phyloP scores from a whole-genome alignment of 2,329 filamentous ascomycete genomes.

The Stromatinia cepivora region DNA sequence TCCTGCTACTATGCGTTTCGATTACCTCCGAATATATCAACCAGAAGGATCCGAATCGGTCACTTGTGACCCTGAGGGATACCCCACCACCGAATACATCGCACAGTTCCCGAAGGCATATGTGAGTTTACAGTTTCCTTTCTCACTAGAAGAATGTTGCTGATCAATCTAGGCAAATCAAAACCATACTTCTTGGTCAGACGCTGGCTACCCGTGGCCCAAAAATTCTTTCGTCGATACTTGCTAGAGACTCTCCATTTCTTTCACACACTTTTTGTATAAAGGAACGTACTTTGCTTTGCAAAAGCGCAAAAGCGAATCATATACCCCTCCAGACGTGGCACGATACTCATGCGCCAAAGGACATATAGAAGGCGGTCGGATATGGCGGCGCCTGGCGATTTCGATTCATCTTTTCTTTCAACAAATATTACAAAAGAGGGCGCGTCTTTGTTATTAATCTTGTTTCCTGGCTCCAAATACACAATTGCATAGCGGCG shows the following conservation, averaged over 20 bases:
- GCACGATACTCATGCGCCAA: conserved; percentile 23
- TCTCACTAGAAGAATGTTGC: conserved; percentile 1
- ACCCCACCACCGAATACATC: conserved; percentile 68
- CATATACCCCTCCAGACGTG: conserved; percentile 22
- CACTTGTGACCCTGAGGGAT: conserved; percentile 68
- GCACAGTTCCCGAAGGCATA: conserved; percentile 56
- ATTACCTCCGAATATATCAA: conserved; percentile 72
- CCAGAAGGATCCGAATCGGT: conserved; percentile 51
- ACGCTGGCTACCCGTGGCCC: conserved; percentile 58
- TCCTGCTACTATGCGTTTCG: conserved; percentile 65
- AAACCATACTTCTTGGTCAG: conserved; percentile 61
- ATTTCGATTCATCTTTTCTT: conserved; percentile 20
- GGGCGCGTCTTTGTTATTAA: conserved; percentile 19
- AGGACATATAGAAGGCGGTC: conserved; percentile 25
- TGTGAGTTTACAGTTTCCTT: conserved; percentile 48
- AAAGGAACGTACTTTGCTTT: conserved; percentile 27
- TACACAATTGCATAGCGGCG: conserved; percentile 26
- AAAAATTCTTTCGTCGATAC: conserved; percentile 60
- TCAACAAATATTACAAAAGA: conserved; percentile 20
- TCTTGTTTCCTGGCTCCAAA: conserved; percentile 13
- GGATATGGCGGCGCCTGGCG: conserved; percentile 20
- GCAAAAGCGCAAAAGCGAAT: conserved; percentile 22
- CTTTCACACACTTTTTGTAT: conserved; percentile 29
- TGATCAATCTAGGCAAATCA: conserved; percentile 49
- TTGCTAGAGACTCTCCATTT: conserved; percentile 43